Evolutionary conservation across 140 eudicot species (phyloP), one percentile per base, ranked within the genome.

Genomic region (Erigeron philadelphicus): DNA sequence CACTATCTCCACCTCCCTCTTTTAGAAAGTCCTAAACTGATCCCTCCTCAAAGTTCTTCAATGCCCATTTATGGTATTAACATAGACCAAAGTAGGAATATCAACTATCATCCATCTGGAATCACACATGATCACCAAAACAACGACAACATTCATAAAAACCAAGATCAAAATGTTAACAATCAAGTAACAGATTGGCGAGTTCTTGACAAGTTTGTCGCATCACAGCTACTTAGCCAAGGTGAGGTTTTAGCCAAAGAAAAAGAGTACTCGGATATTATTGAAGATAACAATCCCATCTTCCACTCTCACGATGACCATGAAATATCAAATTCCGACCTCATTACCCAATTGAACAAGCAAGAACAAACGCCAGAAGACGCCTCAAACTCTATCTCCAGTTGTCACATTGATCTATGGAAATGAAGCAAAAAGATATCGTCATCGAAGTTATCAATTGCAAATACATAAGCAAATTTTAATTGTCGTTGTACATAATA

Each of bases 141-240:
- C 9, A 73, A 63, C 66, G 67, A 56, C 25, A 68, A 72, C 44
- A 64, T 25, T 57, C 77, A 77, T 71, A 21, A 47, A 46, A 55
- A 45, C 65, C 74, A 64, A 16, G 79, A 80, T 25, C 84, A 81
- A 68, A 88, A 72, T 42, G 84, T 49, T 59, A 87, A 88, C 46
- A 64, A 65, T 56, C 86, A 82, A 42, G 84, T 88, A 50, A 88
- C 86, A 0, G 97, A 90, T 78, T 90, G 97, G 97, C 79, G 97
- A 68, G 90, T 88, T 17, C 91, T 90, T 56, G 96, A 90, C 78
- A 90, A 90, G 70, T 90, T 90, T 75, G 97, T 90, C 5, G 97
- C 97, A 8, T 85, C 97, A 10, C 97, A 90, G 41, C 61, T 77
- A 64, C 85, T 90, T 47, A 90, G 96, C 84, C 90, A 90, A 31